Evolutionary conservation across 139 green algal genomes (phyloP).

Genomic region (Chlamydomonas incerta): DNA sequence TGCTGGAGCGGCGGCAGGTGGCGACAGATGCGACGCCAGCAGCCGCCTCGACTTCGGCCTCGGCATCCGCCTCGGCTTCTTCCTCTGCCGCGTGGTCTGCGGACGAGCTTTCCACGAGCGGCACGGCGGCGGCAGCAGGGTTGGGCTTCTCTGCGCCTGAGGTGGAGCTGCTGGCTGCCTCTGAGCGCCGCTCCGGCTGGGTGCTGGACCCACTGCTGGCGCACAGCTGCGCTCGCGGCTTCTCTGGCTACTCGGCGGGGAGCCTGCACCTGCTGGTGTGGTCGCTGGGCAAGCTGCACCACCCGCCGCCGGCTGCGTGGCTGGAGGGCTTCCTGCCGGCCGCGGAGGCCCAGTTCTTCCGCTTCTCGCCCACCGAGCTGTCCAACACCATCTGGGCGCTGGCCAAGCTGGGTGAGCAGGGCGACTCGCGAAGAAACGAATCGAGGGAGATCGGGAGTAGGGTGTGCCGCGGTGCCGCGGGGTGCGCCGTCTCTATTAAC

Average conservation of each 20-base stretch:
- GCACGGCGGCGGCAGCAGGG: too few species aligned
- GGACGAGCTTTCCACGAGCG: too few species aligned
- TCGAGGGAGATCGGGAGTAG: too few species aligned
- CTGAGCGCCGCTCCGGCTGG: neutral
- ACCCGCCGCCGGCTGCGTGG: conserved; percentile 46
- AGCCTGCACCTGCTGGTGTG: conserved; percentile 58
- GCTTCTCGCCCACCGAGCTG: conserved; percentile 57
- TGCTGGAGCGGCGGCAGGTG: conserved; percentile 41
- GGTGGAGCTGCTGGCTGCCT: neutral
- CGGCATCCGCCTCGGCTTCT: neutral
- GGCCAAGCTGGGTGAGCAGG: conserved; percentile 56
- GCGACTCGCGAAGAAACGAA: too few species aligned
- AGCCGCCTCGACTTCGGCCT: neutral
- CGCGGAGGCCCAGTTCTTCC: conserved; percentile 56
- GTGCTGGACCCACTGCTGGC: conserved; percentile 42
- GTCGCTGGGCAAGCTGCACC: conserved; percentile 53
- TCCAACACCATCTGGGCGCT: conserved; percentile 63
- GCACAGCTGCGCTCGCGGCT: conserved; percentile 43
- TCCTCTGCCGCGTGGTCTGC: neutral
- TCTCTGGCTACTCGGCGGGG: conserved; percentile 46
- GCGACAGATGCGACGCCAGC: neutral
- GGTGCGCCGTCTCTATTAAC: too few species aligned
- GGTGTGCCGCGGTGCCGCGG: too few species aligned
- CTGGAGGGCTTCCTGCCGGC: conserved; percentile 40
- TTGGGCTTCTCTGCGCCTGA: too few species aligned